Base-by-base conservation (phyloP, 257 asterid genomes). In the Ophiorrhiza pumila region DNA sequence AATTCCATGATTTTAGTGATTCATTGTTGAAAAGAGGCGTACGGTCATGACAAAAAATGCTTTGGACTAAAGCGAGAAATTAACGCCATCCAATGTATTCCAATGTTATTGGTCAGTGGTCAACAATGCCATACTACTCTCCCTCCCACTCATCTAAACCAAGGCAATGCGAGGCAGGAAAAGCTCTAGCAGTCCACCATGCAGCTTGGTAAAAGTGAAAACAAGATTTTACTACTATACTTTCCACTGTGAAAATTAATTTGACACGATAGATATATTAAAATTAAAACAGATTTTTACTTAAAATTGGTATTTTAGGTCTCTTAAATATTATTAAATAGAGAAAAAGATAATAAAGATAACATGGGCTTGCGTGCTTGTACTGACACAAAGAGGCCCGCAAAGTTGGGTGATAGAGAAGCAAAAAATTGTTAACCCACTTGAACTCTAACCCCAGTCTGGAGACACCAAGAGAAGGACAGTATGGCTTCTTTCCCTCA, bases 391-490 rank as follows among this genome's bases (percentile, higher is more conserved):
- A 69, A 46, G 75, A 76, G 82, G 76, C 84, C 83, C 84, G 66
- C 81, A 75, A 73, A 72, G 83, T 79, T 76, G 67, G 80, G 41
- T 74, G 71, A 81, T 77, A 53, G 71, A 76, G 74, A 49, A 76
- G 47, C 79, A 69, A 60, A 58, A 58, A 75, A 68, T 55, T 59
- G 76, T 43, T 13, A 86, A 87, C 85, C 85, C 85, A 84, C 83
- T 81, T 79, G 78, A 82, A 74, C 73, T 62, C 88, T 79, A 83
- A 80, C 87, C 87, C 84, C 83, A 75, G 74, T 77, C 72, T 72
- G 75, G 87, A 82, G 79, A 83, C 95, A 86, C 74, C 17, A 8
- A 53, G 80, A 83, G 80, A 71, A 77, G 66, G 81, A 77, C 87
- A 78, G 75, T 76, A 84, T 80, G 84, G 76, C 81, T 70, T 81